phyloP scores from a whole-genome alignment of 441 rosid species.

The Syzygium malaccense region DNA sequence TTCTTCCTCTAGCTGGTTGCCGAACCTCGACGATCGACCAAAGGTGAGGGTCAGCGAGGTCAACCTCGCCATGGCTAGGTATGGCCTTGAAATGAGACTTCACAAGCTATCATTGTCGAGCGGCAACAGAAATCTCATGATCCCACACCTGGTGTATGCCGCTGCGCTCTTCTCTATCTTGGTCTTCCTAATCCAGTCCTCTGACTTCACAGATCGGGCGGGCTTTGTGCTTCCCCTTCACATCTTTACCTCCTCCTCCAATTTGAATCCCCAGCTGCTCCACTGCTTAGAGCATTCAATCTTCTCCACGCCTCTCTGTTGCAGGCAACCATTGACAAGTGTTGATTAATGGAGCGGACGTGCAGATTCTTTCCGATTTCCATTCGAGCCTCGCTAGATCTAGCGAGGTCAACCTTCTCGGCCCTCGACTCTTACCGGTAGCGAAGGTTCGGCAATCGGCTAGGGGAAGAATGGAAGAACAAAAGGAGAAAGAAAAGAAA shows the following conservation, averaged over 20 bases:
- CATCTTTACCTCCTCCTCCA: neutral
- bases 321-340: conserved; percentile 17
- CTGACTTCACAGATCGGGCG: conserved; percentile 51
- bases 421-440: too few species aligned
- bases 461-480: too few species aligned
- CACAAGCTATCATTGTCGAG: neutral
- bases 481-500: too few species aligned
- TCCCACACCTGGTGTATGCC: conserved; percentile 45
- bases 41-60: too few species aligned
- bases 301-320: neutral
- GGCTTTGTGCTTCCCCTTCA: neutral
- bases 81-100: neutral
- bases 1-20: too few species aligned
- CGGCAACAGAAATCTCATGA: conserved; percentile 23
- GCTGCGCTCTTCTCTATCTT: conserved; percentile 48
- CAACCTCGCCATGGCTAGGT: too few species aligned
- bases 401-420: too few species aligned
- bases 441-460: too few species aligned
- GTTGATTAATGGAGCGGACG: conserved; percentile 23
- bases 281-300: neutral
- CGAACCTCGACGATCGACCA: too few species aligned
- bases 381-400: conserved; percentile 18
- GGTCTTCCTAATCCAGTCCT: conserved; percentile 59
- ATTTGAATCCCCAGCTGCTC: too few species aligned
- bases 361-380: conserved; percentile 34